A percentile compares a stretch with the other conserved stretches of the same genome.
phyloP scores from a whole-genome alignment of 2,329 filamentous ascomycete species.

The Nectriaceae sp. region DNA sequence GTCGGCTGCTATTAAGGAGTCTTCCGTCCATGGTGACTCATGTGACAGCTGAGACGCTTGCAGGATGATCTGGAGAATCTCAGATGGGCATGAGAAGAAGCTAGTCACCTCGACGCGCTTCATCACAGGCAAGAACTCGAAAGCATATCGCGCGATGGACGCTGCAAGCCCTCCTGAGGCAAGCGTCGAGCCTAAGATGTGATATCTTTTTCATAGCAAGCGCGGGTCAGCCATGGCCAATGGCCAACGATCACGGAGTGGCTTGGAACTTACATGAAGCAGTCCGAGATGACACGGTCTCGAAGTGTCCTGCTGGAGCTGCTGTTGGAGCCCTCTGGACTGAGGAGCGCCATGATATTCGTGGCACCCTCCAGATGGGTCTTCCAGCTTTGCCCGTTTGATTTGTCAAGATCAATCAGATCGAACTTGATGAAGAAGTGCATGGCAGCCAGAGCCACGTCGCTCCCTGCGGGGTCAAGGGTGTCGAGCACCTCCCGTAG shows the following conservation, averaged over 20 bases:
- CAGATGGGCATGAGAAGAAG: slow-evolving; percentile 44
- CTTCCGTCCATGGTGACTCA: slow-evolving; percentile 34
- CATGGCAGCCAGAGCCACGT: slow-evolving; percentile 49
- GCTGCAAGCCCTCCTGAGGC: slow-evolving; percentile 39
- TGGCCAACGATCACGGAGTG: background rate
- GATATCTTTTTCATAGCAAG: slow-evolving; percentile 29
- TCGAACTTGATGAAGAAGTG: slow-evolving; percentile 55
- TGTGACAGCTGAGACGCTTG: slow-evolving; percentile 46
- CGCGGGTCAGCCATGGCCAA: slow-evolving; percentile 8
- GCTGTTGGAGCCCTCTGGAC: slow-evolving; percentile 28
- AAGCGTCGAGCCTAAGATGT: slow-evolving; percentile 42
- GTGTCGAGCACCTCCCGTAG: slow-evolving; percentile 43
- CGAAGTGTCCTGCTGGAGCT: slow-evolving; percentile 38
- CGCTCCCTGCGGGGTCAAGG: slow-evolving; percentile 42
- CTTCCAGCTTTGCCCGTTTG: slow-evolving; percentile 44
- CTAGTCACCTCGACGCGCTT: slow-evolving; percentile 44
- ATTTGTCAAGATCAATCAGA: slow-evolving; percentile 49
- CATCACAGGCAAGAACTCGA: slow-evolving; percentile 41
- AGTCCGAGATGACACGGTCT: slow-evolving; percentile 51
- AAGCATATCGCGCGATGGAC: slow-evolving; percentile 40
- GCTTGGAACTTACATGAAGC: slow-evolving; percentile 42
- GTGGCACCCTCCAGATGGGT: slow-evolving; percentile 49
- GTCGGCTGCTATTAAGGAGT: slow-evolving; percentile 35
- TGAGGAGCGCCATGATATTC: slow-evolving; percentile 41
- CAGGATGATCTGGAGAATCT: slow-evolving; percentile 48